Percentiles rank a stretch among this genome's conserved stretches.
phyloP scores from a whole-genome alignment of 129 eudicot genomes.

The Helianthus tuberosus region DNA sequence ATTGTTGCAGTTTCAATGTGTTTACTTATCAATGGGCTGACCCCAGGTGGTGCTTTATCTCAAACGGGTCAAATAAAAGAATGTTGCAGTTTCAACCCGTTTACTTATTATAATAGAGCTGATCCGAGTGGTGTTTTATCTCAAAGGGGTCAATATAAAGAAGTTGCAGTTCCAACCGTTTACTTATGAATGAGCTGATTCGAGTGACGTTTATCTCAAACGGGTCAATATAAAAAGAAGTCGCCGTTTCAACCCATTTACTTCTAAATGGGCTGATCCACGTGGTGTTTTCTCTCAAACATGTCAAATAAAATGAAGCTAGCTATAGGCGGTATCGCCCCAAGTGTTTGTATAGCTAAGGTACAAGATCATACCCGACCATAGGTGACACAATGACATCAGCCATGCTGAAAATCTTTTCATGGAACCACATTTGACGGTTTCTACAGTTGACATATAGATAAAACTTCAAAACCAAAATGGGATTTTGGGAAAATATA shows the following conservation, averaged over 20 bases:
- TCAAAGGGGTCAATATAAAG: neutral
- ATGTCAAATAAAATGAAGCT: neutral
- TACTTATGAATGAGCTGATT: neutral
- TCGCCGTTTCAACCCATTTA: neutral
- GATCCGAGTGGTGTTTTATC: neutral
- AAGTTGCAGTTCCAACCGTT: neutral
- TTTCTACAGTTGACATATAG: constrained; percentile 41
- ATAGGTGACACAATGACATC: constrained; percentile 97
- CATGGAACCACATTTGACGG: constrained; percentile 78
- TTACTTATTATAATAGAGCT: neutral
- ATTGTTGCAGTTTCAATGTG: neutral
- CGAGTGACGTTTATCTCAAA: neutral
- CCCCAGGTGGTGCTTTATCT: neutral
- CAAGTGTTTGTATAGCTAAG: neutral
- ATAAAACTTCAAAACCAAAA: neutral
- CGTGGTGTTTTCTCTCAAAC: neutral
- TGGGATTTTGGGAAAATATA: neutral
- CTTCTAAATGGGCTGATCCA: neutral
- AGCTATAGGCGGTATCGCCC: neutral
- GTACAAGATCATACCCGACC: constrained; percentile 58
- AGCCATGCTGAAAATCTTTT: constrained; percentile 68
- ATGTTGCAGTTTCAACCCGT: neutral
- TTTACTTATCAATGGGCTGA: neutral
- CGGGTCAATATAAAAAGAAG: neutral
- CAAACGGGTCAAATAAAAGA: neutral